Evolutionary conservation across 805 yeast species (phyloP).

Genomic region (Sugiyamaella mastotermitis): DNA sequence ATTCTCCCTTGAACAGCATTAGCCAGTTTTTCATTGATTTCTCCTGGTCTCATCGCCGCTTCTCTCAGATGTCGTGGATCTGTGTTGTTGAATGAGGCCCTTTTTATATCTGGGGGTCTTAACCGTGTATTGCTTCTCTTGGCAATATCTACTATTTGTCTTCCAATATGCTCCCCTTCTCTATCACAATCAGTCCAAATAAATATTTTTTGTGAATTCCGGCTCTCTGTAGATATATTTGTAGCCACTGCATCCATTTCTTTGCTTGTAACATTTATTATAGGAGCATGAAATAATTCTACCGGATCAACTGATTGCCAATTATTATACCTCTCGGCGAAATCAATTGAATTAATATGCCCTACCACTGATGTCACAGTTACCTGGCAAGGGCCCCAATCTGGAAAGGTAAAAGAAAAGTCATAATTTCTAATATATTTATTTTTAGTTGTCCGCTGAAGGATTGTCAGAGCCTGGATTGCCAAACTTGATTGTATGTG

Average conservation of each 20-base stretch:
- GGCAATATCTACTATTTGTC: conserved; percentile 73
- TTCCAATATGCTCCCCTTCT: conserved; percentile 92
- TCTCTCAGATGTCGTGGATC: conserved; percentile 63
- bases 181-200: conserved; percentile 99
- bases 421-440: conserved; percentile 77
- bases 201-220: conserved; percentile 58
- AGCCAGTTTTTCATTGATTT: conserved; percentile 61
- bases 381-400: conserved; percentile 62
- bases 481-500: background rate
- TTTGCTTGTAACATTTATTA: conserved; percentile 36
- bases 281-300: conserved; percentile 65
- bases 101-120: conserved; percentile 44
- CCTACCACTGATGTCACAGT: conserved; percentile 94
- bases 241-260: conserved; percentile 45
- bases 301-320: conserved; percentile 60
- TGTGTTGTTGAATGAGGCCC: conserved; percentile 85
- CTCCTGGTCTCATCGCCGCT: conserved; percentile 68
- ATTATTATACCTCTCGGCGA: conserved; percentile 49
- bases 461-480: background rate
- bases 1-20: conserved; percentile 81
- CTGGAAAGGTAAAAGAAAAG: conserved; percentile 60
- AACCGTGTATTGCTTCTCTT: conserved; percentile 42
- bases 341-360: conserved; percentile 64
- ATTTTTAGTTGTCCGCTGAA: conserved; percentile 39
- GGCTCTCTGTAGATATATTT: conserved; percentile 65